A percentile compares a stretch with the other conserved stretches of the same genome.
These are phyloP conservation scores for Nymphaea thermarum DNA, from an alignment of 164 flowering plant genomes.

Conservation along the genomic window DNA sequence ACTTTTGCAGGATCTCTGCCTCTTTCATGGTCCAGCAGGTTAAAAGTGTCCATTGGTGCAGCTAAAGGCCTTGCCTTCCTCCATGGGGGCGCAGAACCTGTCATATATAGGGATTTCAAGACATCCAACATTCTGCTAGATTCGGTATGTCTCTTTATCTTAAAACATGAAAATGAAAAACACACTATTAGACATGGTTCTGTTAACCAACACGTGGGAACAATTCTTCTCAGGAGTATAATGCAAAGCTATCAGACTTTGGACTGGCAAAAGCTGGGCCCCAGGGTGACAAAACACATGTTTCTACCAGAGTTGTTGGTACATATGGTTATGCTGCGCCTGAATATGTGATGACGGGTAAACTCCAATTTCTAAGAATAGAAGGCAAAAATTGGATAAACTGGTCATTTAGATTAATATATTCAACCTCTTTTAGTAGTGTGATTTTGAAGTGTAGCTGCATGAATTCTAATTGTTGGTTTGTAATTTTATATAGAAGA, in stretches of 20 bases:
- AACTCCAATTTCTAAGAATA: not conserved
- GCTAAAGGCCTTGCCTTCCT: constrained; percentile 96
- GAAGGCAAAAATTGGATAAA: not conserved
- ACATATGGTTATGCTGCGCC: constrained; percentile 99
- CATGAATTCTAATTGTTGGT: too few species aligned
- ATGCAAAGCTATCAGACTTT: constrained; percentile 96
- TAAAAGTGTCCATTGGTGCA: constrained; percentile 90
- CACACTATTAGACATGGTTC: not conserved
- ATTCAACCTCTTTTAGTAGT: not conserved
- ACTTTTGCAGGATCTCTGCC: constrained; percentile 61
- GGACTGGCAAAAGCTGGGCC: constrained; percentile 99
- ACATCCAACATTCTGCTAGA: constrained; percentile 96
- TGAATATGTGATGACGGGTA: constrained; percentile 98
- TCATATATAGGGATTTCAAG: constrained; percentile 91
- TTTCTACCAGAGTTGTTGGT: constrained; percentile 93
- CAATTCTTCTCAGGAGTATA: constrained; percentile 54
- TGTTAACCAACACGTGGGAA: constrained; percentile 2
- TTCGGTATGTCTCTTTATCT: constrained; percentile 34
- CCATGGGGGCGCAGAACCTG: constrained; percentile 71
- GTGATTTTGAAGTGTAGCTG: too few species aligned
- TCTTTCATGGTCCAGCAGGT: constrained; percentile 86
- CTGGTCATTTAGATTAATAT: not conserved
- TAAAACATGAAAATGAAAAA: not conserved
- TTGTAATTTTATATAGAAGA: too few species aligned
- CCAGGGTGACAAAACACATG: constrained; percentile 90